Conservation (phyloP, 2,329 filamentous ascomycete genomes). For the Hymenoscyphus albidus region DNA sequence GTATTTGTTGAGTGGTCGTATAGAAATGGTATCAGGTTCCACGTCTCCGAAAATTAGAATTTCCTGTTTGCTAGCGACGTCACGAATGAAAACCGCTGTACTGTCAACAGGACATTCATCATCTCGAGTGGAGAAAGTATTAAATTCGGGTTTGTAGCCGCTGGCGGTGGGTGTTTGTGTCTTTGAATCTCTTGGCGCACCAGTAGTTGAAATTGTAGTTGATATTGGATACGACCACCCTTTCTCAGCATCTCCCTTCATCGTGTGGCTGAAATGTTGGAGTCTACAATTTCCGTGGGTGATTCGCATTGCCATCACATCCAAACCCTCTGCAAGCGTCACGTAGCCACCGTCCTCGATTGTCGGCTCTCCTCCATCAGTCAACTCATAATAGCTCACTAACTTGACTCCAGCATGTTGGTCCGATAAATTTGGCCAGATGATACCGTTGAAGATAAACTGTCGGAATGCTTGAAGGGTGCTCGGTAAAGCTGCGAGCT, state of each 20-base stretch:
- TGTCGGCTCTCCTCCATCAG: slow-evolving; percentile 82
- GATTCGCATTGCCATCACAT: slow-evolving; percentile 81
- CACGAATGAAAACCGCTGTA: slow-evolving; percentile 89
- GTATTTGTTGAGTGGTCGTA: slow-evolving; percentile 73
- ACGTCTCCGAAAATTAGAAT: slow-evolving; percentile 94
- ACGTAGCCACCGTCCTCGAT: slow-evolving; percentile 85
- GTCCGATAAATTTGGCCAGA: slow-evolving; percentile 96
- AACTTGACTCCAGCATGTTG: slow-evolving; percentile 93
- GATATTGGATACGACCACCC: background rate
- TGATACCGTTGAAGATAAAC: slow-evolving; percentile 96
- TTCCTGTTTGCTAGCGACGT: slow-evolving; percentile 65
- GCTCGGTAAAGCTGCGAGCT: slow-evolving; percentile 76
- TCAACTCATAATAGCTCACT: slow-evolving; percentile 82
- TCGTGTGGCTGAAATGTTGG: slow-evolving; percentile 10
- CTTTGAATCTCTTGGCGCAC: too few species aligned
- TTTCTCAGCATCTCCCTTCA: background rate
- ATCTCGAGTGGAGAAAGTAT: background rate
- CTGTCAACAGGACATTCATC: slow-evolving; percentile 71
- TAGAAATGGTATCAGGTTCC: slow-evolving; percentile 81
- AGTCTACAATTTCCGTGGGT: slow-evolving; percentile 89
- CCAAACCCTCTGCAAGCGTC: slow-evolving; percentile 82
- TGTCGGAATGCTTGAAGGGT: slow-evolving; percentile 91
- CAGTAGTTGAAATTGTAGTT: background rate
- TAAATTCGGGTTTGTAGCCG: too few species aligned
- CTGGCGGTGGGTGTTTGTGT: background rate